These are phyloP conservation scores for Blastobotrys malaysiensis DNA, from an alignment of 1,139 yeast species.

Conservation along the genomic window DNA sequence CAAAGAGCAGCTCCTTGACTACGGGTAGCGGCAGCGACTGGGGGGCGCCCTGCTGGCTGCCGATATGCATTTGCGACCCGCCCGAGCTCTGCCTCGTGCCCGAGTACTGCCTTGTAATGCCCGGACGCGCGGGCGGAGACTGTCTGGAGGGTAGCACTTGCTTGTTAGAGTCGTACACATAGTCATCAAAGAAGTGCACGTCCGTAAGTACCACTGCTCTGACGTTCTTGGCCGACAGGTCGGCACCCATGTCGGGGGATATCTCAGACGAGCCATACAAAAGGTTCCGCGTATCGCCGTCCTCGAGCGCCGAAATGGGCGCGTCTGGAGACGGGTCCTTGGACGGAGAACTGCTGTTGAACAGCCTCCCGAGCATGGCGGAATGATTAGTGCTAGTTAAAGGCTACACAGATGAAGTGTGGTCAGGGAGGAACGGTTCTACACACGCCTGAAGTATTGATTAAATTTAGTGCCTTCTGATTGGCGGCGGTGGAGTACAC, in stretches of 20 bases:
- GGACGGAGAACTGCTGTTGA: neutral
- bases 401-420: neutral
- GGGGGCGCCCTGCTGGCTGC: neutral
- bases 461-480: neutral
- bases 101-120: neutral
- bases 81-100: neutral
- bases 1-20: constrained; percentile 26
- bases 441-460: neutral
- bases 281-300: constrained; percentile 26
- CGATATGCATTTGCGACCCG: neutral
- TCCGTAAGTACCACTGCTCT: constrained; percentile 26
- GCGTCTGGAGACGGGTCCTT: constrained; percentile 7
- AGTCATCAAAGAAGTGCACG: constrained; percentile 18
- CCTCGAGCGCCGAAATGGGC: constrained; percentile 27
- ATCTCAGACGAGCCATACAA: constrained; percentile 23
- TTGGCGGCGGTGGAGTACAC: neutral
- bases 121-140: neutral
- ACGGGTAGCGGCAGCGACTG: constrained; percentile 13
- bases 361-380: neutral
- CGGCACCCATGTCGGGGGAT: constrained; percentile 11
- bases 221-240: constrained; percentile 19
- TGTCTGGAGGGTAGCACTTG: neutral
- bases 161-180: constrained; percentile 23
- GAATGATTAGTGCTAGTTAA: neutral
- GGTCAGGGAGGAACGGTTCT: neutral